Evolutionary conservation across 352 stramenopile species (phyloP), one percentile per base, ranked within the genome.

Genomic region (Globisporangium okanoganense): DNA sequence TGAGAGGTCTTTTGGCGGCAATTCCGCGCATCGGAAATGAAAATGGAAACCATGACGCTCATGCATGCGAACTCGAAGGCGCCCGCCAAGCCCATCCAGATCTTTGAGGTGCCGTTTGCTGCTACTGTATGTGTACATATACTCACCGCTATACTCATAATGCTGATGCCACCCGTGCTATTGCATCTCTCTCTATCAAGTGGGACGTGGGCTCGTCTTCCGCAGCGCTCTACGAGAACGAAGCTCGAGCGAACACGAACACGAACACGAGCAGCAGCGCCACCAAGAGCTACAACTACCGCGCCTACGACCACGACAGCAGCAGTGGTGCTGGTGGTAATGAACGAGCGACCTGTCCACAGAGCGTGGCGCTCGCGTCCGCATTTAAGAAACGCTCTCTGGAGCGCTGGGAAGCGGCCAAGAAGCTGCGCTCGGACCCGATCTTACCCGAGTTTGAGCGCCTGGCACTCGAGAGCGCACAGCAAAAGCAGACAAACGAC

Each of bases 331-430:
- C 5, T 29, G 12, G 24, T 25, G 36, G 22, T 43, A 20, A 20
- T 18, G 16, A 27, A n/a, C 25, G 2, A 18, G 16, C 24, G 6
- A 9, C 38, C 25, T 25, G 41, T 38, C 12, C 57, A 9, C 67
- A 85, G 66, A 73, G 62, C 35, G 59, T 83, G 33, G 69, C 67
- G 20, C 66, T 82, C 50, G 78, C 76, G 24, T 57, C 66, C 0
- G 63, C 77, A 7, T 88, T 87, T 60, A 76, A 74, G 50, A 71
- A 62, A 31, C 71, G 75, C 24, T 92, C 82, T 1, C 31, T 58
- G 8, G 44, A 68, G 10, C 56, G 59, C 3, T 92, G 82, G 82
- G 60, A 81, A 16, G 65, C 74, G 10, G 57, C 60, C 31, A 85
- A 84, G 48, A 44, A 64, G 27, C 56, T 89, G 43, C 79, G 82